These are phyloP conservation scores for Globisporangium spiculum DNA, from an alignment of 352 stramenopile species.

Conservation along the genomic window DNA sequence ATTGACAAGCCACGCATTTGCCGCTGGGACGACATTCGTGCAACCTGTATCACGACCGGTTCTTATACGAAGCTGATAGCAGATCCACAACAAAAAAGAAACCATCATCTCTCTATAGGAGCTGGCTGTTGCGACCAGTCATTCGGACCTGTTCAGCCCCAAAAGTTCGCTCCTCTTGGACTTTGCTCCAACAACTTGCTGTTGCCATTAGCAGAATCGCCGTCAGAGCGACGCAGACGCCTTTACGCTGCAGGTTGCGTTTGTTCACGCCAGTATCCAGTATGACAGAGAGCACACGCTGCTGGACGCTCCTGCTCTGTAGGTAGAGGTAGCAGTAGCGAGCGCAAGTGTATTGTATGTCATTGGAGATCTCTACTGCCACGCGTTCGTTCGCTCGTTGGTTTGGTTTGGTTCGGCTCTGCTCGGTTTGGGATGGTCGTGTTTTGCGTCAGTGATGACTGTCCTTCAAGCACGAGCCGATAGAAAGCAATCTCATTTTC, in stretches of 20 bases:
- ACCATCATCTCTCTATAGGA: conserved; percentile 7
- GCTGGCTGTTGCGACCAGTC: conserved; percentile 5
- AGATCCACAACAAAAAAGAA: too few relatives aligned
- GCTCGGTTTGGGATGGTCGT: conserved; percentile 44
- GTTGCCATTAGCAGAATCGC: background rate
- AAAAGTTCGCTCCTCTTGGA: background rate
- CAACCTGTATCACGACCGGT: background rate
- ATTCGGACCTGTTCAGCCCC: background rate
- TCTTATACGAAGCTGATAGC: background rate
- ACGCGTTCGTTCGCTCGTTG: background rate
- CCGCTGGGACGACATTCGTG: conserved; percentile 14
- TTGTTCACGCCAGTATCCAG: too few relatives aligned
- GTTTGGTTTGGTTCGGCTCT: conserved; percentile 19
- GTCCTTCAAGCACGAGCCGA: conserved; percentile 44
- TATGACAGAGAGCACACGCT: background rate
- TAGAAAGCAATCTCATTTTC: conserved; percentile 25
- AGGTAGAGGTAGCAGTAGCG: background rate
- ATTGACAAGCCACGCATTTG: background rate
- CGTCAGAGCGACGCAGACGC: background rate
- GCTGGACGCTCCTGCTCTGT: background rate
- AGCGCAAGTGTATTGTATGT: background rate
- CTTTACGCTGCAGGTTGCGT: too few relatives aligned
- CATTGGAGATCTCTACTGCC: background rate
- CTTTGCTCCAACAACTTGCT: background rate
- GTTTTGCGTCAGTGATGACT: conserved; percentile 17